Conservation (phyloP, 2,329 filamentous ascomycete species). For the Xylariales sp. region DNA sequence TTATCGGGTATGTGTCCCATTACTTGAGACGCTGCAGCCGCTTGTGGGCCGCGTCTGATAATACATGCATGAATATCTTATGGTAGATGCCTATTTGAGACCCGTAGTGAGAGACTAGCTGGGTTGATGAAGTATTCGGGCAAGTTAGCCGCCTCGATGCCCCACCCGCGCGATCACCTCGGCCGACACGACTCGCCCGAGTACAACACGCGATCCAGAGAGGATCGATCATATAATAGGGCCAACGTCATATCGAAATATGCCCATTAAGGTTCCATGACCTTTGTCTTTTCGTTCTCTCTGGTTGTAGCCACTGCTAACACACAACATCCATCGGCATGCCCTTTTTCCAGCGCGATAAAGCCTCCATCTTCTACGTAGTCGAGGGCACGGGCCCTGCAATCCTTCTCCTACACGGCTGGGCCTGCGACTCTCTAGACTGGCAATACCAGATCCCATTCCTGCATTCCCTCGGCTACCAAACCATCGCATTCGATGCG, state of each 20-base stretch:
- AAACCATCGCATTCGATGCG: conserved; percentile 26
- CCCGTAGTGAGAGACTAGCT: no score
- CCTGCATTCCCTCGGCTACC: conserved; percentile 23
- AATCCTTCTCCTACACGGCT: conserved; percentile 22
- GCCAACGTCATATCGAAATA: no score
- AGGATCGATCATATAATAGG: no score
- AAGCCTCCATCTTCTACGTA: conserved; percentile 23
- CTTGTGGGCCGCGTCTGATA: no score
- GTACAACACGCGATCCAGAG: no score
- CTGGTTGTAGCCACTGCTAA: no score
- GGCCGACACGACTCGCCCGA: conserved; percentile 1
- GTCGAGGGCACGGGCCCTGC: conserved; percentile 17
- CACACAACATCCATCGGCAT: background rate
- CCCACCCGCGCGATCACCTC: background rate
- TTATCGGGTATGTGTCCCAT: no score
- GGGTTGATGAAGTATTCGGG: background rate
- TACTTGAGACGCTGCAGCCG: no score
- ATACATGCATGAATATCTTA: no score
- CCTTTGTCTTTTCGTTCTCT: no score
- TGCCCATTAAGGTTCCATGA: no score
- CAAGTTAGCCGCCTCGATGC: background rate
- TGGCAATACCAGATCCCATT: conserved; percentile 28
- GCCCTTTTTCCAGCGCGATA: conserved; percentile 1
- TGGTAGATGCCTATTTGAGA: no score
- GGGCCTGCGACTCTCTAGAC: conserved; percentile 21